These are phyloP conservation scores for Phylloporus sp. DNA, from an alignment of 768 basidiomycete species.

Conservation along the genomic window DNA sequence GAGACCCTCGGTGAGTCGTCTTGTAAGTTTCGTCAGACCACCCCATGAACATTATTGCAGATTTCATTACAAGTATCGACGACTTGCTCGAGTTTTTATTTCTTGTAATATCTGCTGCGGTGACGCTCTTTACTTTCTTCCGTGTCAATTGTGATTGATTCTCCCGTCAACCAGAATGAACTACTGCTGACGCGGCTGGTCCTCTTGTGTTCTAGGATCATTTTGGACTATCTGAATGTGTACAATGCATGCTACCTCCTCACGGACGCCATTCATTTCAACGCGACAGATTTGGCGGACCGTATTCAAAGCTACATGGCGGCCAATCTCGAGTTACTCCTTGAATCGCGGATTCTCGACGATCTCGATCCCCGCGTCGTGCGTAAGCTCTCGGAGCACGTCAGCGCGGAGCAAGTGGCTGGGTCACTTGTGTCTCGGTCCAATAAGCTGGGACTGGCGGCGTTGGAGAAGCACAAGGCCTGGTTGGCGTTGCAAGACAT, in stretches of 20 bases:
- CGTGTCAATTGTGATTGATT: background rate
- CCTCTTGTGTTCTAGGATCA: conserved; percentile 73
- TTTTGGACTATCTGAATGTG: conserved; percentile 63
- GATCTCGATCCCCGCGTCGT: conserved; percentile 64
- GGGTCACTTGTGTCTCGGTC: conserved; percentile 68
- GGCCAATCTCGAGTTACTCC: conserved; percentile 80
- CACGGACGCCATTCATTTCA: conserved; percentile 75
- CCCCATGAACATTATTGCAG: conserved; percentile 33
- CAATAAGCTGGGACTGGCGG: conserved; percentile 44
- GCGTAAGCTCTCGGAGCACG: conserved; percentile 59
- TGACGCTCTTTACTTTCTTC: conserved; percentile 33
- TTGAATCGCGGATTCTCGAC: conserved; percentile 79
- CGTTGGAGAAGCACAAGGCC: conserved; percentile 58
- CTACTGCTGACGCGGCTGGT: conserved; percentile 83
- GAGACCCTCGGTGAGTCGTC: conserved; percentile 55
- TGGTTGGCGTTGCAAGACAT: conserved; percentile 75
- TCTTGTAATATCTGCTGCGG: conserved; percentile 79
- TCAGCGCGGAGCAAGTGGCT: conserved; percentile 54
- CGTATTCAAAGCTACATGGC: conserved; percentile 77
- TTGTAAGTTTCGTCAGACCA: background rate
- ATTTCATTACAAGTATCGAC: conserved; percentile 62
- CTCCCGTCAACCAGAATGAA: conserved; percentile 59
- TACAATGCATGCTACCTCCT: conserved; percentile 80
- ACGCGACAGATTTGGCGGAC: conserved; percentile 62
- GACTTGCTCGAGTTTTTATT: conserved; percentile 84